phyloP scores from a whole-genome alignment of 768 basidiomycete genomes.

The Tricholomella constricta region DNA sequence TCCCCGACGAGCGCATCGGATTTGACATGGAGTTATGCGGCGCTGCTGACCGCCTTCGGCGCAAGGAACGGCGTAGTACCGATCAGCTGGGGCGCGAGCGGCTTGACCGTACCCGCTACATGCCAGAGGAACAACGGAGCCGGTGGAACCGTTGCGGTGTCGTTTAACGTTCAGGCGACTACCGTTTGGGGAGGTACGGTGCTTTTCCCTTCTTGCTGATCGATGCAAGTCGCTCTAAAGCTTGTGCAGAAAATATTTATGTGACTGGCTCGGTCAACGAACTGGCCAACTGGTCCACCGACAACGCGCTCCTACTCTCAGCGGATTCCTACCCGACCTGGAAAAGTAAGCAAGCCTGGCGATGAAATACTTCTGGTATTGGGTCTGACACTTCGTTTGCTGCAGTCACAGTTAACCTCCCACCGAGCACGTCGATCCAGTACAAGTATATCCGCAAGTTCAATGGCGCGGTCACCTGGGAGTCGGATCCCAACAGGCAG shows the following conservation, averaged over 20 bases:
- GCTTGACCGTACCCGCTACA: conserved; percentile 47
- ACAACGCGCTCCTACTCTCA: conserved; percentile 55
- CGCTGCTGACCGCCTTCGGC: conserved; percentile 58
- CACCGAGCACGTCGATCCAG: conserved; percentile 52
- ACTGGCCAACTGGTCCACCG: conserved; percentile 62
- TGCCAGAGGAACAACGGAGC: conserved; percentile 37
- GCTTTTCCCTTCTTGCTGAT: neutral
- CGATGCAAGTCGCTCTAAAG: neutral
- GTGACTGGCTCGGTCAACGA: conserved; percentile 60
- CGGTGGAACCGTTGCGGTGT: conserved; percentile 45
- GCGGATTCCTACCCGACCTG: conserved; percentile 63
- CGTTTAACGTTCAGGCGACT: conserved; percentile 65
- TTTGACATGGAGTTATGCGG: conserved; percentile 78
- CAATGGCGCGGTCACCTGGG: conserved; percentile 65
- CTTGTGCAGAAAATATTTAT: conserved; percentile 62
- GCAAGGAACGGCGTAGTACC: conserved; percentile 51
- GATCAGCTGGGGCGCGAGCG: conserved; percentile 67
- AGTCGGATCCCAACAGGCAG: conserved; percentile 61
- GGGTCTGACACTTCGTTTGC: neutral
- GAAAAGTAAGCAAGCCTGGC: conserved; percentile 49
- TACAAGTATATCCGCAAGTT: conserved; percentile 73
- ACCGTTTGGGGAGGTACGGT: conserved; percentile 60
- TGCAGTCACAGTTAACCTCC: conserved; percentile 62
- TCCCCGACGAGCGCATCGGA: conserved; percentile 59
- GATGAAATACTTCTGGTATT: neutral